Evolutionary conservation across 169 alveolate species (phyloP).

Genomic region (Plasmodium ovale): DNA sequence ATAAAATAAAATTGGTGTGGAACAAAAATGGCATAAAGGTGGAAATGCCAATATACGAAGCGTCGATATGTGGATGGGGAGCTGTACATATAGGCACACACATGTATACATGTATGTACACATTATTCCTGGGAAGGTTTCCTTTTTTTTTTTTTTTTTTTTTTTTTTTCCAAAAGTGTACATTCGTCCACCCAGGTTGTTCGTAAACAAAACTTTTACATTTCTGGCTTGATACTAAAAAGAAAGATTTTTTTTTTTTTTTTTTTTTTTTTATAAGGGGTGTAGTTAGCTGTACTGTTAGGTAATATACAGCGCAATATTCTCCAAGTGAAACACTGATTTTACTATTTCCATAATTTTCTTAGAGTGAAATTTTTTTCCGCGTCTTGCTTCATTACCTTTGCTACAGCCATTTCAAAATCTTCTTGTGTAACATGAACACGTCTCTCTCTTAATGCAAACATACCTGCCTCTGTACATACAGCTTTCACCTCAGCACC

Average conservation of each 20-base stretch:
- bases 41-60: background rate
- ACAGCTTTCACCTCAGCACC: constrained; percentile 99
- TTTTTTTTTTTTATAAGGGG: too few relatives aligned
- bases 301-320: too few relatives aligned
- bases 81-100: background rate
- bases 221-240: background rate
- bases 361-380: constrained; percentile 93
- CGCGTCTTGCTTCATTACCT: constrained; percentile 95
- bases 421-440: constrained; percentile 99
- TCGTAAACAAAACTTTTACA: too few relatives aligned
- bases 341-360: constrained; percentile 90
- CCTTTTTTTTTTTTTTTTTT: background rate
- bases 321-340: too few relatives aligned
- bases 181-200: too few relatives aligned
- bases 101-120: background rate
- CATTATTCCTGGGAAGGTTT: too few relatives aligned
- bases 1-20: background rate
- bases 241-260: background rate
- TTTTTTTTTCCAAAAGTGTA: background rate
- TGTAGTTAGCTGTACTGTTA: too few relatives aligned
- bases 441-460: constrained; percentile 99
- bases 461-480: constrained; percentile 99
- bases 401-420: constrained; percentile 96
- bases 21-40: background rate
- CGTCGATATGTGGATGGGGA: background rate